Base-by-base conservation (phyloP, 768 basidiomycete genomes). In the Termitomyces sp. region DNA sequence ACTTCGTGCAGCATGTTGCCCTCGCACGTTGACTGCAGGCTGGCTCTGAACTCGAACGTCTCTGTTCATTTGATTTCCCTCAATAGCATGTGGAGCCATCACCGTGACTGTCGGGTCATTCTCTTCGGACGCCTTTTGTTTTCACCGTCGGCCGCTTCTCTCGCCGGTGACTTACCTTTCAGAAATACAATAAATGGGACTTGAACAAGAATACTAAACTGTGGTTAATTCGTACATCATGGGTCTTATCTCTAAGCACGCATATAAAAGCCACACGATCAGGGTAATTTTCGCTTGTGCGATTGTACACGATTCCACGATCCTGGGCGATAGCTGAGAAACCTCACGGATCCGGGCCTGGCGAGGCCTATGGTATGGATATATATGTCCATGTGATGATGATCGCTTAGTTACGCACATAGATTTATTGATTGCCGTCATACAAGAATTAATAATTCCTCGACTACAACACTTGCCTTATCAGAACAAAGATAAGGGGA, bases 401-500 rank as follows among this genome's bases (percentile, higher is more conserved):
- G 22, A 54, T 39, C 53, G 53, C 53, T 39, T 24, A 57, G 22
- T 46, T 45, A 35, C 55, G 22, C 24, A 24, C 28, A 36, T 53
- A 48, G 46, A 48, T 48, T 15, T 15, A 18, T 18, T 54, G 36
- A 40, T 39, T 39, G 36, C 53, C 53, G 53, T 15, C 15, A 54
- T 54, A 16, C 51, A 52, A 33, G 2, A 16, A 7, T n/a, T n/a
- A n/a, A n/a, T n/a, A n/a, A n/a, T n/a, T 54, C 53, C 53, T 54
- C 53, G 53, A 39, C 52, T 54, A 54, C 16, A 54, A 54, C 15
- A 54, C 8, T 40, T 54, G 53, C 53, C 53, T 54, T 54, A 54
- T 54, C 7, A 2, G 53, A 38, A 38, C 0, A 18, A 38, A 20
- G 15, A 22, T 24, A 22, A 53, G 20, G 52, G n/a, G 20, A 46